Percentiles rank a stretch among this genome's conserved stretches.
Conservation (phyloP, 2,329 filamentous ascomycete species). For the Karstenula rhodostoma region DNA sequence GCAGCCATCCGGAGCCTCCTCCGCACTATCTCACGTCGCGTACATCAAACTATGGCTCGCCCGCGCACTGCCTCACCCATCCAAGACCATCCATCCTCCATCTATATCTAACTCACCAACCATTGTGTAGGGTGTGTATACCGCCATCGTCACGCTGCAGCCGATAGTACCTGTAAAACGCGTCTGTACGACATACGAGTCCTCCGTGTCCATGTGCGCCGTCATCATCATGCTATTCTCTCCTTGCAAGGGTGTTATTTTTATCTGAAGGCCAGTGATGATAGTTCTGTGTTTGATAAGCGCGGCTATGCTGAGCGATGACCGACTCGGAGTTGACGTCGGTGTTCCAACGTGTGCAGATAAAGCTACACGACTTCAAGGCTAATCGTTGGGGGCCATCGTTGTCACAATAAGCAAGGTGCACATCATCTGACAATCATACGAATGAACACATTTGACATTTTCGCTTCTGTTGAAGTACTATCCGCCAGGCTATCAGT, state of each 20-base stretch:
- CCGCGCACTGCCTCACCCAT: background rate
- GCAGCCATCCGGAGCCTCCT: background rate
- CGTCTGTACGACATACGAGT: background rate
- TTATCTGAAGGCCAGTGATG: background rate
- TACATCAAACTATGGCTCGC: constrained; percentile 1
- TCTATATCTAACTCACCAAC: constrained; percentile 8
- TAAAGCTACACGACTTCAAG: background rate
- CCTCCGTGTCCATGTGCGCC: background rate
- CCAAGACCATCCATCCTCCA: background rate
- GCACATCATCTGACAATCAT: too few species aligned
- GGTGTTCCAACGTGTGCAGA: constrained; percentile 3
- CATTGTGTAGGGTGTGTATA: background rate
- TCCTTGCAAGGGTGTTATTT: background rate
- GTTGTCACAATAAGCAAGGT: background rate
- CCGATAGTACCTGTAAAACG: background rate
- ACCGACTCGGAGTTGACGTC: background rate
- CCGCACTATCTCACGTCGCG: constrained; percentile 2
- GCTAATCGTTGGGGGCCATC: background rate
- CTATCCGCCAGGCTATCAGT: too few species aligned
- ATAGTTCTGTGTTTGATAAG: background rate
- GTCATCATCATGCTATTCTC: background rate
- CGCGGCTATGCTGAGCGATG: background rate
- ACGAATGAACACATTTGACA: background rate
- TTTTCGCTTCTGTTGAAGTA: too few species aligned
- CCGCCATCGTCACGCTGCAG: background rate